Percentiles rank a stretch among this genome's conserved stretches.
phyloP scores from a whole-genome alignment of 805 yeast genomes.

The Cyberlindnera mycetangii region DNA sequence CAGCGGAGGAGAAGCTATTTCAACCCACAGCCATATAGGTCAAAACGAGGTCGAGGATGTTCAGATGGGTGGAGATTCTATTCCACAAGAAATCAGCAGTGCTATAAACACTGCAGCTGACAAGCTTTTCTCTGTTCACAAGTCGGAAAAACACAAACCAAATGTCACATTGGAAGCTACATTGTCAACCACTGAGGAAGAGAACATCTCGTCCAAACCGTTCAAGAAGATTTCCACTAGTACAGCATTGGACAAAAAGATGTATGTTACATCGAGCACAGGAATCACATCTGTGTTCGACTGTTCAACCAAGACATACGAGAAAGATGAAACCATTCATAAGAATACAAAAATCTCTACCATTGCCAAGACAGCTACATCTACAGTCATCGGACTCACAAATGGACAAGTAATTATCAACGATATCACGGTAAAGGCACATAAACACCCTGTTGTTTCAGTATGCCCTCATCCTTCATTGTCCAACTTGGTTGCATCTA shows the following conservation, averaged over 20 bases:
- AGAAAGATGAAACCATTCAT: conserved; percentile 15
- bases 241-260: conserved; percentile 1
- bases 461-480: conserved; percentile 36
- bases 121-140: conserved; percentile 23
- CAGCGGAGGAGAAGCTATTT: conserved; percentile 23
- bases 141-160: conserved; percentile 23
- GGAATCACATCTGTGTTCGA: conserved; percentile 19
- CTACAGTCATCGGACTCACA: conserved; percentile 13
- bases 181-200: conserved; percentile 6
- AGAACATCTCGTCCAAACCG: conserved; percentile 13
- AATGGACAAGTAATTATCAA: conserved; percentile 19
- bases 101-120: conserved; percentile 15
- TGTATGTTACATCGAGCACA: conserved; percentile 18
- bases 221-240: conserved; percentile 16
- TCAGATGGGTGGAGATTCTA: conserved; percentile 1
- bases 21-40: background rate
- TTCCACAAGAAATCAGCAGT: conserved; percentile 11
- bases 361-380: conserved; percentile 8
- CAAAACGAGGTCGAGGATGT: conserved; percentile 4
- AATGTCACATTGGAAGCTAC: conserved; percentile 15
- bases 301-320: conserved; percentile 4
- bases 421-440: conserved; percentile 6
- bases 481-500: conserved; percentile 27
- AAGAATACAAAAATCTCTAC: conserved; percentile 15
- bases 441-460: conserved; percentile 18